Evolutionary conservation across 177 flowering plant species (phyloP).

Genomic region (Telopea speciosissima): DNA sequence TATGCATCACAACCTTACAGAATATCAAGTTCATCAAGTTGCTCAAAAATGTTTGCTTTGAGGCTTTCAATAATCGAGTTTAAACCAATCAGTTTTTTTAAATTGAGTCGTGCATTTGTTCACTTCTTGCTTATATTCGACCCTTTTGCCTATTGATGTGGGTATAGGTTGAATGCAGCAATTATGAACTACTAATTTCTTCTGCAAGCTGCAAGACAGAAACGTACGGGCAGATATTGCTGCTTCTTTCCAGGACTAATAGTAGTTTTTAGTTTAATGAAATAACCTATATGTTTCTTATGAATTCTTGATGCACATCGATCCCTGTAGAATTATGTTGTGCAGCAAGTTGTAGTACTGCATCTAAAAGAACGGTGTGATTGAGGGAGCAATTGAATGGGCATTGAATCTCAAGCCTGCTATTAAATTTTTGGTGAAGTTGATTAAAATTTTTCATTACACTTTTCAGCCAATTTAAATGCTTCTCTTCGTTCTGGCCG

Average conservation of each 20-base stretch:
- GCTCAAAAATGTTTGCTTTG: no score
- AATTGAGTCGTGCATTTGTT: no score
- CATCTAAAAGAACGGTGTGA: constrained; percentile 94
- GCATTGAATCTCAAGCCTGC: constrained; percentile 80
- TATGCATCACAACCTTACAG: no score
- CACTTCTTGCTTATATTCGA: constrained; percentile 1
- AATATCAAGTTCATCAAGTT: no score
- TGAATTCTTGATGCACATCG: background rate
- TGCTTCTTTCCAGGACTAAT: constrained; percentile 90
- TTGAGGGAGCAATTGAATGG: constrained; percentile 93
- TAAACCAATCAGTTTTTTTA: no score
- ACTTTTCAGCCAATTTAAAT: background rate
- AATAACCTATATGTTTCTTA: background rate
- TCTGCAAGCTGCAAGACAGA: constrained; percentile 57
- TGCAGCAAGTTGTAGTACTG: constrained; percentile 88
- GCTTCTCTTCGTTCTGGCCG: no score
- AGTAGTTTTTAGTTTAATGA: background rate
- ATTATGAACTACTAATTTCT: constrained; percentile 55
- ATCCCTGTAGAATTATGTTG: background rate
- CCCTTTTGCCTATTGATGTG: constrained; percentile 7
- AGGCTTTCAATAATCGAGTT: no score
- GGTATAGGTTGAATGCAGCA: constrained; percentile 35
- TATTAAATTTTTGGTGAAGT: constrained; percentile 55
- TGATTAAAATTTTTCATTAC: constrained; percentile 3
- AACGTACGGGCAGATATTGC: constrained; percentile 81